Base-by-base conservation (phyloP, 331 rosid species). In the Rosa hybrid region DNA sequence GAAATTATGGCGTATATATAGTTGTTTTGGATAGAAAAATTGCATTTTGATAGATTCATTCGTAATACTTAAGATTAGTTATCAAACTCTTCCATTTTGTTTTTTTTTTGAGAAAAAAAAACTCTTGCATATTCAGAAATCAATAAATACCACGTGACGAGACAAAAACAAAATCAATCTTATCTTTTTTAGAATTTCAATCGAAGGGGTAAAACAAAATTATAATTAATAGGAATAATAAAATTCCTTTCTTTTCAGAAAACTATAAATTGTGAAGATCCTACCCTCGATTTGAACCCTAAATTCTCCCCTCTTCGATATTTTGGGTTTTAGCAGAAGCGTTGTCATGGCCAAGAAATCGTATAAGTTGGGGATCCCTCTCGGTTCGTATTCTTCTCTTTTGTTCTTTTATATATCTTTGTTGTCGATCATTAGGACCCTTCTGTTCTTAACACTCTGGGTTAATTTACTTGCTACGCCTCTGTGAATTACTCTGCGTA, bases 331-430 rank as follows among this genome's bases (percentile, higher is more conserved):
- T 80, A 27, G 83, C 90, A 86, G 92, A 81, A 25, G 82, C 71
- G 20, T 81, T 79, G 50, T 86, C 87, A 92, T 89, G 96, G 90
- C 91, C 53, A 94, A 90, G 76, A 88, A 86, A 80, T 85, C 93
- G 39, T 94, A 89, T 83, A 92, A 92, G 90, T 80, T 87, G 86
- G 97, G 89, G 59, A 96, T 87, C 86, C 92, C 97, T 46, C 92
- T 94, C 64, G 94, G 98, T 93, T 84, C 57, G 91, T 80, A 72
- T 59, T 83, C 48, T n/a, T 34, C 2, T 54, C 73, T 70, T 34
- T 56, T 44, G 4, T 71, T 18, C 20, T 38, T 39, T n/a, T 39
- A 21, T 23, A 41, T 57, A 3, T 4, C 8, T 4, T 42, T 46
- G 53, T 21, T 20, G 18, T 53, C 16, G 57, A 56, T 44, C n/a